Evolutionary conservation across 2,329 filamentous ascomycete genomes (phyloP).

Genomic region (Xylaria sp.): DNA sequence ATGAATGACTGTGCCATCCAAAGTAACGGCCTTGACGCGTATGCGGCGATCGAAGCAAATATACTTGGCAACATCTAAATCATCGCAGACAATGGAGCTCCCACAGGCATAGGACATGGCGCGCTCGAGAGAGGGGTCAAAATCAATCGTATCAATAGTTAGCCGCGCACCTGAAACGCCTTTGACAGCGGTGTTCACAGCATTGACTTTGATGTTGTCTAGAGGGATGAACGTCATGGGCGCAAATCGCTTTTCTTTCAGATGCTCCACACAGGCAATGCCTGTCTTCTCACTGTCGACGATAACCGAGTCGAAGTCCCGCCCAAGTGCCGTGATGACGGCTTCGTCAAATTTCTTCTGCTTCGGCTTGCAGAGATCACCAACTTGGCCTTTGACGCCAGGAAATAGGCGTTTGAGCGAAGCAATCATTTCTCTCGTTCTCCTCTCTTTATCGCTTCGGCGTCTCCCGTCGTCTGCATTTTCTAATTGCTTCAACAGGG

Average conservation of each 20-base stretch:
- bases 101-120: conserved; percentile 96
- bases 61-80: conserved; percentile 84
- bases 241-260: conserved; percentile 87
- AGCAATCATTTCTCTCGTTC: conserved; percentile 84
- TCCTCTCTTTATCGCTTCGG: conserved; percentile 83
- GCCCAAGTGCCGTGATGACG: conserved; percentile 89
- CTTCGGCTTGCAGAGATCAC: conserved; percentile 93
- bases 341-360: conserved; percentile 97
- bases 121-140: conserved; percentile 86
- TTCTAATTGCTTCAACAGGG: conserved; percentile 81
- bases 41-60: conserved; percentile 87
- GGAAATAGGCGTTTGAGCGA: conserved; percentile 91
- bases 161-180: conserved; percentile 86
- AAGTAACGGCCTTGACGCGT: conserved; percentile 91
- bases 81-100: conserved; percentile 94
- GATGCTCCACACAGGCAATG: conserved; percentile 91
- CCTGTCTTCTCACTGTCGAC: conserved; percentile 96
- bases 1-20: conserved; percentile 97
- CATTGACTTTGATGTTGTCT: conserved; percentile 96
- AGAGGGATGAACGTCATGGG: conserved; percentile 96
- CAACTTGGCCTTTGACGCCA: conserved; percentile 89
- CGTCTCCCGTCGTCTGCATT: conserved; percentile 87
- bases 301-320: conserved; percentile 93
- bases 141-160: conserved; percentile 96
- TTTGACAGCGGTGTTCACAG: conserved; percentile 89